Conservation (phyloP, 192 early-diverging fungal species). For the Entomortierella parvispora region DNA sequence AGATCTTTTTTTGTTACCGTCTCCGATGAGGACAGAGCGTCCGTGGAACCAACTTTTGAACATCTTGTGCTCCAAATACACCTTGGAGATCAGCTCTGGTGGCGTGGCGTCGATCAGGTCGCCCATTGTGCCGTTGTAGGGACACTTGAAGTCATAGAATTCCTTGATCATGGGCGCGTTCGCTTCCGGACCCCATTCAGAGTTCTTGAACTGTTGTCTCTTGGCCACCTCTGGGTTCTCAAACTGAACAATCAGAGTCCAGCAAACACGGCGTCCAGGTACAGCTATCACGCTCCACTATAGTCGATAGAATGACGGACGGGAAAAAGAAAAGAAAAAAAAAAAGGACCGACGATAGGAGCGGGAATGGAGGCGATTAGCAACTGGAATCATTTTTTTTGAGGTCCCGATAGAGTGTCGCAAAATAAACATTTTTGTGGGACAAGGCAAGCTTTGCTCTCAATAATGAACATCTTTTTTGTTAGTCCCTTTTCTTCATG, state of each 20-base stretch:
- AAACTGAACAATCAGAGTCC: conserved; percentile 25
- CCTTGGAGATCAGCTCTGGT: conserved; percentile 22
- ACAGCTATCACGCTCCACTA: too few species aligned
- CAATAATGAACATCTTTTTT: too few species aligned
- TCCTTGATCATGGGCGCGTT: conserved; percentile 12
- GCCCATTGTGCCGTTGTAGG: conserved; percentile 9
- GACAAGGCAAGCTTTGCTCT: too few species aligned
- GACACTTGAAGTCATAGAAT: background rate
- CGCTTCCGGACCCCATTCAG: conserved; percentile 12
- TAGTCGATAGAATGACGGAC: too few species aligned
- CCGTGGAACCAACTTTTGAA: conserved; percentile 24
- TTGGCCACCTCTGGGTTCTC: background rate
- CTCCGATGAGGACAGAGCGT: conserved; percentile 4
- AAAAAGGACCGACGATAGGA: too few species aligned
- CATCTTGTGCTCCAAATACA: conserved; percentile 25
- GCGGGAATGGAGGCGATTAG: too few species aligned
- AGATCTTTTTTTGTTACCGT: too few species aligned
- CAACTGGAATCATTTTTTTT: too few species aligned
- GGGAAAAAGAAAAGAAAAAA: too few species aligned
- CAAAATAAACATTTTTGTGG: too few species aligned
- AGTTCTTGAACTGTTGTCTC: conserved; percentile 7
- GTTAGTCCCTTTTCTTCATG: too few species aligned
- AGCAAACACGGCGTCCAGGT: conserved; percentile 10
- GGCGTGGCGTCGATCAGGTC: conserved; percentile 24
- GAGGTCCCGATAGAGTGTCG: too few species aligned